Percentiles rank a stretch among this genome's conserved stretches.
Conservation (phyloP, 2,329 filamentous ascomycete species). For the Arthrobotrys conoides region DNA sequence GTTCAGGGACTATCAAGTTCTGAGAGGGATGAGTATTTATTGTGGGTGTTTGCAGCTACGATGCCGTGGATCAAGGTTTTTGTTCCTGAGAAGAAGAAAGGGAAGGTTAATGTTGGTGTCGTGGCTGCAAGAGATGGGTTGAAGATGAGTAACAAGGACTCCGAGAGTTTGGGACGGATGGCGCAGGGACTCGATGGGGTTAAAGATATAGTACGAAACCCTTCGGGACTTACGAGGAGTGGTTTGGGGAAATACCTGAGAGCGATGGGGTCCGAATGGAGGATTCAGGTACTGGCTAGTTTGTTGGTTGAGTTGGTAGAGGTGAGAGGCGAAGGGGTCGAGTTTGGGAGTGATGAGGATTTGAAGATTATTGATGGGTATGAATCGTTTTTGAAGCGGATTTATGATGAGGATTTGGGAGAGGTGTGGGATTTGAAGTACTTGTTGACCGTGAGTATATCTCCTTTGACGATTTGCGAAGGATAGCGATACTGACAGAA, state of each 20-base stretch:
- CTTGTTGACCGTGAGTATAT: conserved; percentile 64
- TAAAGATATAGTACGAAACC: conserved; percentile 69
- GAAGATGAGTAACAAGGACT: conserved; percentile 82
- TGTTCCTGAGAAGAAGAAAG: conserved; percentile 65
- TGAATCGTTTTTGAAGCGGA: conserved; percentile 71
- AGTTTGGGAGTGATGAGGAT: conserved; percentile 55
- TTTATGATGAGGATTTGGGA: conserved; percentile 71
- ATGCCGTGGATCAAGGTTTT: conserved; percentile 77
- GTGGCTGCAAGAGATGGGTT: conserved; percentile 82
- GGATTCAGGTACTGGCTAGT: conserved; percentile 78
- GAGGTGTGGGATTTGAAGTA: conserved; percentile 68
- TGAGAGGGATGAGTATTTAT: conserved; percentile 77
- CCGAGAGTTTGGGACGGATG: conserved; percentile 76
- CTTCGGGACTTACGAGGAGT: conserved; percentile 66
- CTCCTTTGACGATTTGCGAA: conserved; percentile 64
- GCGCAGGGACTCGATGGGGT: conserved; percentile 77
- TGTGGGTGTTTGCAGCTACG: conserved; percentile 83
- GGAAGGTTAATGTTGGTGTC: conserved; percentile 73
- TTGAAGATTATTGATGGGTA: conserved; percentile 70
- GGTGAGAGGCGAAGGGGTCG: not conserved
- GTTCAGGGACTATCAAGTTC: conserved; percentile 74
- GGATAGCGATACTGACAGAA: conserved; percentile 60
- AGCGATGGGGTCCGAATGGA: conserved; percentile 80
- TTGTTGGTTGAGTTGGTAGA: conserved; percentile 76
- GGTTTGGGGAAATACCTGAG: conserved; percentile 73